A percentile compares a stretch with the other conserved stretches of the same genome.
Conservation (phyloP, 495 filamentous ascomycete species). For the Collariella sp. region DNA sequence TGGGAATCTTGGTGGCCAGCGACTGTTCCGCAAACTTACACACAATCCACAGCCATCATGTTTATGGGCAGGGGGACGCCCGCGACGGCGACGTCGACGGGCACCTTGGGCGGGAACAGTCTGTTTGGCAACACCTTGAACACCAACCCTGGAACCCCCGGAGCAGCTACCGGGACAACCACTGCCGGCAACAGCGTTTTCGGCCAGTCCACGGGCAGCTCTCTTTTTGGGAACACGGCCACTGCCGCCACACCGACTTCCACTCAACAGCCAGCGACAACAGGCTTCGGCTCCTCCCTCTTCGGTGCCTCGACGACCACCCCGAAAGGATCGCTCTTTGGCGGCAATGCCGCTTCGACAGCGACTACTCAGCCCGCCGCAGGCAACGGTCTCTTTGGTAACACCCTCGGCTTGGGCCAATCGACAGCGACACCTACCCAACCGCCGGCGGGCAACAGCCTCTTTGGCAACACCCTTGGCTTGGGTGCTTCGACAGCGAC, state of each 20-base stretch:
- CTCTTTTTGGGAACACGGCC: slow-evolving; percentile 3
- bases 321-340: slow-evolving; percentile 18
- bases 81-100: slow-evolving; percentile 7
- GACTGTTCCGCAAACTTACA: not conserved
- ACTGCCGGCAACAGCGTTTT: slow-evolving; percentile 7
- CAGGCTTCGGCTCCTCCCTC: slow-evolving; percentile 11
- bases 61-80: slow-evolving; percentile 15
- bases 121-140: slow-evolving; percentile 1
- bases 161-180: not conserved
- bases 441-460: slow-evolving; percentile 3
- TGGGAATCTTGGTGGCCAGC: not conserved
- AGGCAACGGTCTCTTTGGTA: slow-evolving; percentile 14
- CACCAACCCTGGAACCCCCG: not conserved
- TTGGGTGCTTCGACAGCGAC: slow-evolving; percentile 4
- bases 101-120: not conserved
- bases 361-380: slow-evolving; percentile 1
- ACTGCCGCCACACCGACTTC: not conserved
- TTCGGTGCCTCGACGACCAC: slow-evolving; percentile 15
- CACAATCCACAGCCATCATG: not conserved
- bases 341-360: slow-evolving; percentile 7
- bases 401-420: not conserved
- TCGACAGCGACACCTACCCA: slow-evolving; percentile 6
- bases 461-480: slow-evolving; percentile 12
- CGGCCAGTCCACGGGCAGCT: slow-evolving; percentile 2
- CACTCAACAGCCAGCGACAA: not conserved